Conservation (phyloP, 1,284 basidiomycete species). For the Marasmius sp. region DNA sequence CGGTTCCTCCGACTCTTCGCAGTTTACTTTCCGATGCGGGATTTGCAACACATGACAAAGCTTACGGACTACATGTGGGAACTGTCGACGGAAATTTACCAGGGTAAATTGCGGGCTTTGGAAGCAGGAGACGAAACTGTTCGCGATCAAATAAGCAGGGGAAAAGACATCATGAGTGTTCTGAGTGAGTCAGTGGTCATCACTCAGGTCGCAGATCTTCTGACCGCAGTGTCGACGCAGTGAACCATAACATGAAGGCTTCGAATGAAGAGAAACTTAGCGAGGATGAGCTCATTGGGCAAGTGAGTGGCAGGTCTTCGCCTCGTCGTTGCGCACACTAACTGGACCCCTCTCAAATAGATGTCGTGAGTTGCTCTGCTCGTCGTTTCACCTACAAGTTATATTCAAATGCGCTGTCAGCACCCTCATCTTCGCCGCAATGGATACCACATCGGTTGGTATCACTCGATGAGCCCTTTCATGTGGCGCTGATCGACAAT, state of each 20-base stretch:
- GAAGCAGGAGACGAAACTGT: conserved; percentile 32
- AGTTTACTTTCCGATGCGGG: conserved; percentile 31
- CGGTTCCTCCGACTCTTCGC: conserved; percentile 34
- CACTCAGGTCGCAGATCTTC: not conserved
- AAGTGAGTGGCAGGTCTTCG: conserved; percentile 9
- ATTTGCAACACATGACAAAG: conserved; percentile 31
- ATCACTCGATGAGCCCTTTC: not conserved
- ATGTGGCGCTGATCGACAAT: not conserved
- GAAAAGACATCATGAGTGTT: conserved; percentile 48
- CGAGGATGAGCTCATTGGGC: conserved; percentile 31
- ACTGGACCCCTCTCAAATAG: not conserved
- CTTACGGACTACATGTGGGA: conserved; percentile 38
- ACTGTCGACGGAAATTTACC: conserved; percentile 35
- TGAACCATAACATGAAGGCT: conserved; percentile 32
- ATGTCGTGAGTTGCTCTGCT: conserved; percentile 10
- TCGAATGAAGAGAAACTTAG: conserved; percentile 28
- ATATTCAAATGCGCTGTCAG: conserved; percentile 13
- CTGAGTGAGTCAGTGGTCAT: conserved; percentile 31
- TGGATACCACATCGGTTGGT: conserved; percentile 28
- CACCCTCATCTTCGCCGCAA: conserved; percentile 28
- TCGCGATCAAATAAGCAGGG: conserved; percentile 29
- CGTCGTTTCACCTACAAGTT: not conserved
- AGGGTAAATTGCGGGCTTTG: conserved; percentile 38
- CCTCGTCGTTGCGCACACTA: not conserved
- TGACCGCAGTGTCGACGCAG: conserved; percentile 16